phyloP scores from a whole-genome alignment of 2,329 filamentous ascomycete species.

The Byssoonygena ceratinophila region DNA sequence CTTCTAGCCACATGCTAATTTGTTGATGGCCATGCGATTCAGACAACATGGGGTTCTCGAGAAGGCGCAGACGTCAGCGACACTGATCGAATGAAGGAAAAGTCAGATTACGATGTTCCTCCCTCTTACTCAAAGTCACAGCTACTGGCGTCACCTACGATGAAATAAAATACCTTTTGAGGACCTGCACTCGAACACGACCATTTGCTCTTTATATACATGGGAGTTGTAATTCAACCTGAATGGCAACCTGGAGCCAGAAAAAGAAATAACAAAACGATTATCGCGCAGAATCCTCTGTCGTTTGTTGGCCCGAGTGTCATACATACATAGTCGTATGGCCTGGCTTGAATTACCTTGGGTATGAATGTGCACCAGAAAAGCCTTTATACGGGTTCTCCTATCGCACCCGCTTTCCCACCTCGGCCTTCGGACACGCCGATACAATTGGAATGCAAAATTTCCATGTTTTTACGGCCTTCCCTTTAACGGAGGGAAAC shows the following conservation, averaged over 20 bases:
- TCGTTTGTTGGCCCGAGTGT: no score
- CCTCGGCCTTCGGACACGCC: background rate
- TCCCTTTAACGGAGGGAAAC: background rate
- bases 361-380: no score
- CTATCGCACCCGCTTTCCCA: background rate
- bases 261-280: background rate
- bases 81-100: slow-evolving; percentile 18
- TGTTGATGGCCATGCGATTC: slow-evolving; percentile 9
- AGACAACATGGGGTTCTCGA: slow-evolving; percentile 89
- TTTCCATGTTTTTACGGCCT: background rate
- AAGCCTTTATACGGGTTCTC: no score
- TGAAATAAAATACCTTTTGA: no score
- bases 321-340: no score
- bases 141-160: background rate
- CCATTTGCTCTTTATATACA: no score
- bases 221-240: background rate
- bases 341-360: no score
- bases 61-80: slow-evolving; percentile 68
- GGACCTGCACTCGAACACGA: no score
- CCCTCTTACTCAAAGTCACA: background rate
- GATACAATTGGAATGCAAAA: background rate
- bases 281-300: no score
- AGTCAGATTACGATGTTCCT: slow-evolving; percentile 6
- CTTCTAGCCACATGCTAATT: slow-evolving; percentile 10
- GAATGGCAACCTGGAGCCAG: background rate